These are phyloP conservation scores for Caryopteris hybrid DNA, from an alignment of 305 asterid genomes.

Conservation along the genomic window DNA sequence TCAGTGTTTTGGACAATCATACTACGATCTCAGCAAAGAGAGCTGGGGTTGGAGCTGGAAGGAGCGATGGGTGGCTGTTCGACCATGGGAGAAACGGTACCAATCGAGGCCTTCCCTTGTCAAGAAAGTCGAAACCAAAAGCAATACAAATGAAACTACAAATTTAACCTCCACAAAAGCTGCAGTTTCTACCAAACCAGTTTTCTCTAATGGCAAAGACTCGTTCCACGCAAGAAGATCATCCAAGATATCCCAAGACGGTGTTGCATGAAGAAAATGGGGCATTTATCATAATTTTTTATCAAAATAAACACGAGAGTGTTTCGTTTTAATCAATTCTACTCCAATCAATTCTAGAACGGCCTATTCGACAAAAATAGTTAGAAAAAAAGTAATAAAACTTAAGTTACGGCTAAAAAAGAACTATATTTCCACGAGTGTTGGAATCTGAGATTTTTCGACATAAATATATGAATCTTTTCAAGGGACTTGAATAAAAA, in stretches of 20 bases:
- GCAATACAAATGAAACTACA: constrained; percentile 25
- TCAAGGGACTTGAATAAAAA: not conserved
- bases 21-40: constrained; percentile 71
- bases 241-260: constrained; percentile 17
- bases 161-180: constrained; percentile 26
- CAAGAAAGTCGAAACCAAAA: constrained; percentile 33
- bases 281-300: no score
- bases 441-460: no score
- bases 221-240: constrained; percentile 26
- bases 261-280: constrained; percentile 1
- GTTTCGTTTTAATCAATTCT: no score
- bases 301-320: no score
- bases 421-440: no score
- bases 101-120: constrained; percentile 24
- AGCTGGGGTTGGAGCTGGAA: constrained; percentile 95
- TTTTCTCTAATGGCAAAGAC: constrained; percentile 27
- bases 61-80: constrained; percentile 74
- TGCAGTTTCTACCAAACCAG: constrained; percentile 27
- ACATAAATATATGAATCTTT: no score
- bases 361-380: no score
- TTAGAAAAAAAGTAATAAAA: no score
- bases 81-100: constrained; percentile 75
- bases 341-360: no score
- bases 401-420: no score
- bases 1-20: constrained; percentile 68